These are phyloP conservation scores for Fusarium graminum DNA, from an alignment of 2,329 filamentous ascomycete genomes.

Conservation along the genomic window DNA sequence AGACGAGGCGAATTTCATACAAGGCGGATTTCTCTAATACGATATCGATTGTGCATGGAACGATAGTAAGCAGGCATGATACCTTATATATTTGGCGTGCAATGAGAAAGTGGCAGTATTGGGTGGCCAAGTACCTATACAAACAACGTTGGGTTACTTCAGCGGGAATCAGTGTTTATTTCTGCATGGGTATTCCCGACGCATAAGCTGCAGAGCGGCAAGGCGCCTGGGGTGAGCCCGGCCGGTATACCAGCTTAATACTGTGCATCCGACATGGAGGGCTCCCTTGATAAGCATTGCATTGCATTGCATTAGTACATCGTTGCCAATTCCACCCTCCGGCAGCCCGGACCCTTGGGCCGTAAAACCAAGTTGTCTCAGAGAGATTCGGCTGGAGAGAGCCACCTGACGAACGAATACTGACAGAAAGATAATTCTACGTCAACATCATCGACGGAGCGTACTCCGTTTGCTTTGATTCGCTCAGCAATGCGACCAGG, in stretches of 20 bases:
- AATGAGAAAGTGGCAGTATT: slow-evolving; percentile 13
- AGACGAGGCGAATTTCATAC: not conserved
- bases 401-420: slow-evolving; percentile 15
- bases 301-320: slow-evolving; percentile 37
- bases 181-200: slow-evolving; percentile 18
- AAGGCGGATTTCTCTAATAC: not conserved
- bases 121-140: slow-evolving; percentile 4
- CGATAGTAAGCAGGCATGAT: not conserved
- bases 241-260: slow-evolving; percentile 20
- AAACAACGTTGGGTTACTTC: not conserved
- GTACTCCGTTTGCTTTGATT: slow-evolving; percentile 15
- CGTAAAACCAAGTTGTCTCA: slow-evolving; percentile 18
- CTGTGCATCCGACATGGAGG: slow-evolving; percentile 11
- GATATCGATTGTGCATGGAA: not conserved
- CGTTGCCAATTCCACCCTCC: slow-evolving; percentile 25
- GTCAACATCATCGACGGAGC: slow-evolving; percentile 6
- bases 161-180: slow-evolving; percentile 18
- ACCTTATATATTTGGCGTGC: slow-evolving; percentile 24
- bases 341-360: slow-evolving; percentile 32
- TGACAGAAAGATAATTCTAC: slow-evolving; percentile 18
- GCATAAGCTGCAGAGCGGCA: slow-evolving; percentile 25
- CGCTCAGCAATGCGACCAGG: slow-evolving; percentile 14
- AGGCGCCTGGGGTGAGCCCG: slow-evolving; percentile 24
- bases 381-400: not conserved
- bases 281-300: slow-evolving; percentile 33